A percentile compares a stretch with the other conserved stretches of the same genome.
These are phyloP conservation scores for Trypanosoma cruzi DNA, from an alignment of 208 protist genomes.

Conservation along the genomic window DNA sequence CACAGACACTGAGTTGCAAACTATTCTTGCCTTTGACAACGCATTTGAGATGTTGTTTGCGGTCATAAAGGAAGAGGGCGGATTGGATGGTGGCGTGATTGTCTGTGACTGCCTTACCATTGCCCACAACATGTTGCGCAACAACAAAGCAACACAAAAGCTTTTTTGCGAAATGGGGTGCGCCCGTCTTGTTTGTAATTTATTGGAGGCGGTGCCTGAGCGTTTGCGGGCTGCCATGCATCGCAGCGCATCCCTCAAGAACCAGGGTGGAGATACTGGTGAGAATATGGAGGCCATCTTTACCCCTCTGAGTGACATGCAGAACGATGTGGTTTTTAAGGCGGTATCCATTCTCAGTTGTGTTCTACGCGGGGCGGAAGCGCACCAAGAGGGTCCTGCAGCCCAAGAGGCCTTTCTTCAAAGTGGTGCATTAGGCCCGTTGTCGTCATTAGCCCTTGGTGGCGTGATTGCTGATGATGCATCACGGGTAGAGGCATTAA, in stretches of 20 bases:
- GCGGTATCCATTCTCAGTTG: constrained; percentile 56
- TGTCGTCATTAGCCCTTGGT: constrained; percentile 61
- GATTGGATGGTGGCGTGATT: constrained; percentile 53
- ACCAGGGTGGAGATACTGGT: background rate
- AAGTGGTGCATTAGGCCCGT: constrained; percentile 50
- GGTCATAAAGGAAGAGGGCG: constrained; percentile 53
- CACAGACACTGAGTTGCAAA: constrained; percentile 77
- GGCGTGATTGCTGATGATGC: constrained; percentile 70
- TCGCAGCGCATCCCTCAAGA: background rate
- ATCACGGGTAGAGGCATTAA: constrained; percentile 72
- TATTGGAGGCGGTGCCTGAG: constrained; percentile 50
- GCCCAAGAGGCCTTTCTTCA: constrained; percentile 43
- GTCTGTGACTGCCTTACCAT: constrained; percentile 80
- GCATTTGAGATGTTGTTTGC: constrained; percentile 78
- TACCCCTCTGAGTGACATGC: constrained; percentile 10
- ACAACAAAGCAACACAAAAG: constrained; percentile 86
- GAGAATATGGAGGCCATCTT: background rate
- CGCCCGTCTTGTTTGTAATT: constrained; percentile 42
- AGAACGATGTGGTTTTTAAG: constrained; percentile 41
- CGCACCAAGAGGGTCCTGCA: constrained; percentile 14
- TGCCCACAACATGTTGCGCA: constrained; percentile 81
- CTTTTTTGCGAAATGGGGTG: constrained; percentile 84
- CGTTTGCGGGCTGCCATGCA: constrained; percentile 26
- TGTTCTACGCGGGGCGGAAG: constrained; percentile 51
- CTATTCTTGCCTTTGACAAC: constrained; percentile 77